Evolutionary conservation across 345 rosid genomes (phyloP).

Genomic region (Syzygium jambos): DNA sequence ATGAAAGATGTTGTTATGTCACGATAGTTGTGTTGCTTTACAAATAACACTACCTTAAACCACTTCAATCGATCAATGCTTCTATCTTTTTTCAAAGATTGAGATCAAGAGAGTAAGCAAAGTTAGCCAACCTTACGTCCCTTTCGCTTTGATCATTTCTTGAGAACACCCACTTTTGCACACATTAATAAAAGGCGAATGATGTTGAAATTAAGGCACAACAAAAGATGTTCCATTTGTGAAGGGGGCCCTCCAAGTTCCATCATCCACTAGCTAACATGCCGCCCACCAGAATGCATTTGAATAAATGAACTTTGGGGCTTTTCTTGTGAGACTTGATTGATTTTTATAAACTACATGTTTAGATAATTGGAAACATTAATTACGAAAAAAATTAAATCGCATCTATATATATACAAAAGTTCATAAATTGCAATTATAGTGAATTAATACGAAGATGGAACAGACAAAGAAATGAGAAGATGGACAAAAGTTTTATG

Average conservation of each 20-base stretch:
- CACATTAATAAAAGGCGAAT: background rate
- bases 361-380: background rate
- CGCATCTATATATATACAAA: background rate
- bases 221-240: background rate
- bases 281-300: background rate
- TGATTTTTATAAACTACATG: background rate
- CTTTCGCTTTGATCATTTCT: background rate
- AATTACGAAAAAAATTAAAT: background rate
- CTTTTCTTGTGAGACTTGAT: background rate
- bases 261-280: background rate
- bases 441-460: no score
- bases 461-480: no score
- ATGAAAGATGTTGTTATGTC: background rate
- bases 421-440: background rate
- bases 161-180: background rate
- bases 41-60: background rate
- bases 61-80: background rate
- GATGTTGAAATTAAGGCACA: background rate
- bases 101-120: background rate
- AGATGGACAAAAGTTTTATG: no score
- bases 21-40: background rate
- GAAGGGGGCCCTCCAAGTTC: background rate
- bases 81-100: background rate
- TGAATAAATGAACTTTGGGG: background rate
- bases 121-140: background rate